phyloP scores from a whole-genome alignment of 305 asterid genomes.

The Fraxinus paxiana region DNA sequence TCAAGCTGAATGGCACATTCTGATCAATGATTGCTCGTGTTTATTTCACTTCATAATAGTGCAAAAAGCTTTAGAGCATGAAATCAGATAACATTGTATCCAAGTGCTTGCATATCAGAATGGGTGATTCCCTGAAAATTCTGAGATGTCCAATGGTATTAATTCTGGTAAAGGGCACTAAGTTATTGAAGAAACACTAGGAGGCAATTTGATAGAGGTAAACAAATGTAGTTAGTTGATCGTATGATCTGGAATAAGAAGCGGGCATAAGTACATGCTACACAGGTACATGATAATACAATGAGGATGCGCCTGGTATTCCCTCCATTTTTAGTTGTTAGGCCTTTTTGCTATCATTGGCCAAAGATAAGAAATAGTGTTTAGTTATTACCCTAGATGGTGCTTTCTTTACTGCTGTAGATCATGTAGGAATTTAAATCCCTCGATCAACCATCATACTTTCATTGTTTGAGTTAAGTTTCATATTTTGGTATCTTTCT shows the following conservation, averaged over 20 bases:
- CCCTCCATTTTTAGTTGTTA: slow-evolving; percentile 6
- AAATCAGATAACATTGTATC: slow-evolving; percentile 1
- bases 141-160: slow-evolving; percentile 14
- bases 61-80: neutral
- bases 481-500: neutral
- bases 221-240: neutral
- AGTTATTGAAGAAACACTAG: neutral
- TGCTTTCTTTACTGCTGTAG: neutral
- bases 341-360: slow-evolving; percentile 6
- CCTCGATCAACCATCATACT: neutral
- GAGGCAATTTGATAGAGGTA: slow-evolving; percentile 15
- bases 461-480: neutral
- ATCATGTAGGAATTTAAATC: neutral
- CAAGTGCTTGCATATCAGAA: neutral
- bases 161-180: slow-evolving; percentile 10
- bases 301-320: neutral
- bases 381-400: neutral
- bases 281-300: neutral
- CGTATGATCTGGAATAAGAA: slow-evolving; percentile 13
- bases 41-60: neutral
- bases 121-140: slow-evolving; percentile 4
- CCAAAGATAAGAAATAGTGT: slow-evolving; percentile 5
- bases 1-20: slow-evolving; percentile 3
- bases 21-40: neutral
- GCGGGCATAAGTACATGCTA: neutral